These are phyloP conservation scores for Kurtzmaniella cleridarum DNA, from an alignment of 805 yeast genomes.

Conservation along the genomic window DNA sequence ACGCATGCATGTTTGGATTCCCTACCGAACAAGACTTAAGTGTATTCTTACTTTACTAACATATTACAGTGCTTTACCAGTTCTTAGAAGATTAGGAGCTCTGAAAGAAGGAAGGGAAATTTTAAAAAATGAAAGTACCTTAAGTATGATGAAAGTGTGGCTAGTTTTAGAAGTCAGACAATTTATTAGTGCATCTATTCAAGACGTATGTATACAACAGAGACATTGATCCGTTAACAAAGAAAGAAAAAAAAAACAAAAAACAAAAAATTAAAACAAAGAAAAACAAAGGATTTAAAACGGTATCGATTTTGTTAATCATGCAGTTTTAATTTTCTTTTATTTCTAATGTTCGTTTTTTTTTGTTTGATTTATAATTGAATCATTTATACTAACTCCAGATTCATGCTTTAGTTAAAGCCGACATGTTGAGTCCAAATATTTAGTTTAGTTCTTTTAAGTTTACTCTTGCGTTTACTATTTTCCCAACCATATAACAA, in stretches of 20 bases:
- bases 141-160: slow-evolving; percentile 89
- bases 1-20: slow-evolving; percentile 33
- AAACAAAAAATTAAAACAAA: too few species aligned
- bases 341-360: too few species aligned
- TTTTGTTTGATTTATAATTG: too few species aligned
- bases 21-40: slow-evolving; percentile 29
- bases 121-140: slow-evolving; percentile 49
- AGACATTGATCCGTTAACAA: too few species aligned
- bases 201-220: slow-evolving; percentile 66
- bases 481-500: too few species aligned
- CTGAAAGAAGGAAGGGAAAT: slow-evolving; percentile 59
- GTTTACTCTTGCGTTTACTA: too few species aligned
- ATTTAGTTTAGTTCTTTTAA: slow-evolving; percentile 12
- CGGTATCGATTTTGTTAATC: too few species aligned
- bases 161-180: slow-evolving; percentile 83
- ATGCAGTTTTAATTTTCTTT: too few species aligned
- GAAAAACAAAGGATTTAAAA: too few species aligned
- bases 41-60: slow-evolving; percentile 5
- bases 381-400: slow-evolving; percentile 22
- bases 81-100: slow-evolving; percentile 73
- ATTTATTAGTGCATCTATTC: slow-evolving; percentile 75
- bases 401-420: slow-evolving; percentile 39
- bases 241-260: too few species aligned
- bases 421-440: slow-evolving; percentile 43
- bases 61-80: slow-evolving; percentile 65